Conservation (phyloP, 345 rosid species). For the Gossypium longicalyx region DNA sequence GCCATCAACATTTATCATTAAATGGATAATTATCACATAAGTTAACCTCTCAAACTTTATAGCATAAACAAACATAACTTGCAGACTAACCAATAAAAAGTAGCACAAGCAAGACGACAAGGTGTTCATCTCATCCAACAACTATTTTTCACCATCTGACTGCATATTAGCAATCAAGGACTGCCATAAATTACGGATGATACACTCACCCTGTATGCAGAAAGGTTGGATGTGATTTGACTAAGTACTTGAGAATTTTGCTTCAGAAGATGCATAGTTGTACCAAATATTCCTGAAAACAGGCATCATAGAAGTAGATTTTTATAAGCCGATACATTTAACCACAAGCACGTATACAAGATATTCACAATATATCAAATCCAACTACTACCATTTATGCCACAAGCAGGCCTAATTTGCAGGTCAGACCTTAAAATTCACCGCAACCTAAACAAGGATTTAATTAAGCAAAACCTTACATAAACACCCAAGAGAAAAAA, state of each 20-base stretch:
- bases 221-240: slow-evolving; percentile 72
- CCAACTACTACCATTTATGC: not conserved
- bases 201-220: slow-evolving; percentile 54
- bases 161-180: slow-evolving; percentile 5
- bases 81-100: not conserved
- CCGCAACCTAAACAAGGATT: no score
- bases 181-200: not conserved
- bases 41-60: not conserved
- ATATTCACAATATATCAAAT: not conserved
- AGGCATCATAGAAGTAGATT: slow-evolving; percentile 18
- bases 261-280: slow-evolving; percentile 59
- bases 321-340: slow-evolving; percentile 3
- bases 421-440: not conserved
- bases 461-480: not conserved
- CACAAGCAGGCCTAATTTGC: not conserved
- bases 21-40: not conserved
- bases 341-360: not conserved
- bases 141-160: not conserved
- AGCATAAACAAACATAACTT: not conserved
- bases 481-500: no score
- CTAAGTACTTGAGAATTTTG: slow-evolving; percentile 64
- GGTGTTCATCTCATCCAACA: slow-evolving; percentile 1
- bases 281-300: slow-evolving; percentile 61
- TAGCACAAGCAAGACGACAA: not conserved
- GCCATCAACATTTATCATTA: not conserved